Evolutionary conservation across 164 flowering plant species (phyloP), one percentile per base, ranked within the genome.

Genomic region (Brasenia schreberi): DNA sequence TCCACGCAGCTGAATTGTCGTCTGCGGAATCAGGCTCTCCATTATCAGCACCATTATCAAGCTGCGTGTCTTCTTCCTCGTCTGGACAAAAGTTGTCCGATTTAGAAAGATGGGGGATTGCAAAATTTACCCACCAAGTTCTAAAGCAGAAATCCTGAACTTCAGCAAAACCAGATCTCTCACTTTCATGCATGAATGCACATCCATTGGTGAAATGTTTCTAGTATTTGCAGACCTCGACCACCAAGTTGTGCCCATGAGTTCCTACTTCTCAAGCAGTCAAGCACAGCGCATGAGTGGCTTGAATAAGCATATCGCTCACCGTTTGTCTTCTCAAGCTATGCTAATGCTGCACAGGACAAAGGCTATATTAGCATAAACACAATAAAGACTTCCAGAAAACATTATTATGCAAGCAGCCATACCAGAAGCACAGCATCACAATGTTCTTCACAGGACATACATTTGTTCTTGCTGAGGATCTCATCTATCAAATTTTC

Each of bases 221-320:
- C 61, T 11, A 62, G 43, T 12, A n/a, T 11, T 4, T 70, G 65
- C 81, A 94, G 97, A 64, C 95, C 97, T 63, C 96, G 96, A 71
- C 89, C 99, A 68, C 91, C 89, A 73, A 94, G 77, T 63, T 78
- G 87, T 53, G 97, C 89, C 99, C 96, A 89, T 79, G 91, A 94
- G 73, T 78, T 83, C 62, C 96, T 79, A 68, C 91, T 94, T 73
- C 96, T 83, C 81, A 91, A 73, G 78, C 95, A 91, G 80, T 94
- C 99, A 72, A 94, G 94, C 76, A 94, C 97, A 70, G 97, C 99
- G 74, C 89, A 95, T 16, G 96, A 88, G 79, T 84, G 99, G 77
- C 89, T 94, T 33, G 97, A 77, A 77, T 90, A 94, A 53, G 99
- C 97, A 82, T 91, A 89, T 1, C 88, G 87, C 78, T 94, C 96